Evolutionary conservation across 495 filamentous ascomycete species (phyloP).

Genomic region (Aspergillus nanangensis): DNA sequence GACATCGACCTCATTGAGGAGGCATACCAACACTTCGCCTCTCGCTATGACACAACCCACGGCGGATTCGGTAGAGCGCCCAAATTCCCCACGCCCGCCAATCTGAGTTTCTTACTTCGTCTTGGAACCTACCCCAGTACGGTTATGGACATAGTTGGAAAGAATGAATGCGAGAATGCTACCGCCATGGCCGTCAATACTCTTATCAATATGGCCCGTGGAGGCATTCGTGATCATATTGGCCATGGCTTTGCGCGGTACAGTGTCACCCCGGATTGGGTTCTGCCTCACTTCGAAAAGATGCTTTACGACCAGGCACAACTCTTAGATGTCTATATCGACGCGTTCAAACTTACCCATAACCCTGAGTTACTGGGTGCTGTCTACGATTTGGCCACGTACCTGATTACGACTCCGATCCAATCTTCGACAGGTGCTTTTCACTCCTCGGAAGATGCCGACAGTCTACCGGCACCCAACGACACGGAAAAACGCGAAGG

Average conservation of each 20-base stretch:
- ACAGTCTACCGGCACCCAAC: constrained; percentile 69
- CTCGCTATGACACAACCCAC: constrained; percentile 71
- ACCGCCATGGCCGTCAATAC: constrained; percentile 79
- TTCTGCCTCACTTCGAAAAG: constrained; percentile 94
- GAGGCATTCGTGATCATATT: constrained; percentile 89
- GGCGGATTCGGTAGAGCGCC: constrained; percentile 73
- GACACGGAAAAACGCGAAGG: constrained; percentile 89
- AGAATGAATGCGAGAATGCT: constrained; percentile 70
- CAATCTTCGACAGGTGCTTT: constrained; percentile 69
- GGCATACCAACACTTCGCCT: constrained; percentile 73
- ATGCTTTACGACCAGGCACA: constrained; percentile 96
- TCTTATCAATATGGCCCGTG: constrained; percentile 73
- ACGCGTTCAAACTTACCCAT: constrained; percentile 73
- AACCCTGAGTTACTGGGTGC: constrained; percentile 71
- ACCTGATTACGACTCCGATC: constrained; percentile 66
- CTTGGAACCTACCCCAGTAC: constrained; percentile 66
- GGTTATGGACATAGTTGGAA: constrained; percentile 81
- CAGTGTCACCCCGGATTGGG: constrained; percentile 88
- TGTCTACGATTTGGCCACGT: constrained; percentile 79
- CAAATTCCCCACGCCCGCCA: constrained; percentile 89
- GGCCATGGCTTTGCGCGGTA: constrained; percentile 89
- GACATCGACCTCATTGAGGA: constrained; percentile 92
- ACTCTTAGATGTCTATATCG: constrained; percentile 79
- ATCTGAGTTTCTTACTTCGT: constrained; percentile 77
- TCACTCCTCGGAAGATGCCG: constrained; percentile 86